Percentiles rank a stretch among this genome's conserved stretches.
These are phyloP conservation scores for Penicillium sp. DNA, from an alignment of 2,329 filamentous ascomycete genomes.

Conservation along the genomic window DNA sequence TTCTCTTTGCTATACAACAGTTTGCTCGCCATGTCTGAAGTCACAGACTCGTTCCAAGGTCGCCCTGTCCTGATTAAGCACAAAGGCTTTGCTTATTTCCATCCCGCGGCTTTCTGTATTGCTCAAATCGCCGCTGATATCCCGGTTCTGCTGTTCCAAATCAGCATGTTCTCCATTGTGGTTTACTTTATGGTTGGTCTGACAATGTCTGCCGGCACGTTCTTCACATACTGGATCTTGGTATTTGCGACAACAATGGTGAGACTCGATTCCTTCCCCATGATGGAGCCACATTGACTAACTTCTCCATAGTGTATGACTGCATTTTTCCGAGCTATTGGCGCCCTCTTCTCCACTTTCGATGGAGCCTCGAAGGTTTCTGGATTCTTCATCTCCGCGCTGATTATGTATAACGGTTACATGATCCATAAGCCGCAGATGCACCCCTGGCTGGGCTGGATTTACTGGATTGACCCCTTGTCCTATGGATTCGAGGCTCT, in stretches of 20 bases:
- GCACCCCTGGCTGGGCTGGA: slow-evolving; percentile 52
- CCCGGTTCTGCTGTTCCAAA: slow-evolving; percentile 55
- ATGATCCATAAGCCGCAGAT: slow-evolving; percentile 45
- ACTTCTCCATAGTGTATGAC: slow-evolving; percentile 47
- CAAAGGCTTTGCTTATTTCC: slow-evolving; percentile 54
- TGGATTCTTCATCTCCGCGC: slow-evolving; percentile 35
- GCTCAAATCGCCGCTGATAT: slow-evolving; percentile 48
- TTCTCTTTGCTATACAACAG: slow-evolving; percentile 59
- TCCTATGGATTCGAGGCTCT: slow-evolving; percentile 39
- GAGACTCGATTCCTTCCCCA: slow-evolving; percentile 13
- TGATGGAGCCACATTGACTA: slow-evolving; percentile 7
- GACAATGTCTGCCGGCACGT: slow-evolving; percentile 47
- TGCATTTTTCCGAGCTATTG: slow-evolving; percentile 53
- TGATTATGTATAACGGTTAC: slow-evolving; percentile 42
- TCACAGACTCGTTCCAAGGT: slow-evolving; percentile 58
- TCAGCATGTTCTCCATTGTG: slow-evolving; percentile 54
- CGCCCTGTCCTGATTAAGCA: slow-evolving; percentile 58
- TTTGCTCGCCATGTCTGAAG: slow-evolving; percentile 61
- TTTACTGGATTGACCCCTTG: slow-evolving; percentile 39
- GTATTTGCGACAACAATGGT: slow-evolving; percentile 51
- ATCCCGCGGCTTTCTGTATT: slow-evolving; percentile 47
- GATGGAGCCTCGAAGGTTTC: slow-evolving; percentile 55
- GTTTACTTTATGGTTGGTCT: slow-evolving; percentile 62
- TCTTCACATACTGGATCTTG: slow-evolving; percentile 59
- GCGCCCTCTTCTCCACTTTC: slow-evolving; percentile 53